A percentile compares a stretch with the other conserved stretches of the same genome.
These are phyloP conservation scores for Pseudonitzschia pungens DNA, from an alignment of 108 stramenopile species.

Conservation along the genomic window DNA sequence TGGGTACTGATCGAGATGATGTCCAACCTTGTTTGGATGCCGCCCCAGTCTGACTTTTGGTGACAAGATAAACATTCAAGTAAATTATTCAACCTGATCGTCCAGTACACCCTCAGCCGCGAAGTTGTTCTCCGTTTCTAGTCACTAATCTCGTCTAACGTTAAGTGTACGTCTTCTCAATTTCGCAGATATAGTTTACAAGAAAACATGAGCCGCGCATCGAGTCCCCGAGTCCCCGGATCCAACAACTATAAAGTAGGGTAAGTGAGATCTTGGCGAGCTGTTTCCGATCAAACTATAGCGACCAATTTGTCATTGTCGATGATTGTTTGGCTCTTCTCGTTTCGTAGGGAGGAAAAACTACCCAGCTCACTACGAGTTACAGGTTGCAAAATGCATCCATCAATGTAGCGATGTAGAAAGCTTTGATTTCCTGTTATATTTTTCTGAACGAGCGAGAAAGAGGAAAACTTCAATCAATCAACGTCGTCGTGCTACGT, in stretches of 20 bases:
- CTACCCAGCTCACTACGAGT: constrained; percentile 80
- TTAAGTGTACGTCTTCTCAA: no score
- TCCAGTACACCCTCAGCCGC: background rate
- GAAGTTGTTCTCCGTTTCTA: background rate
- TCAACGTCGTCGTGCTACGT: no score
- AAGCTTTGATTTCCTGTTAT: constrained; percentile 56
- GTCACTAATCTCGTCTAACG: no score
- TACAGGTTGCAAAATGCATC: constrained; percentile 20
- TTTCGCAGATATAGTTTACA: no score
- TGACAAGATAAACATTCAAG: constrained; percentile 73
- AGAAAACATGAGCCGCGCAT: no score
- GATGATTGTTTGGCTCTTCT: no score
- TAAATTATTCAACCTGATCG: constrained; percentile 73
- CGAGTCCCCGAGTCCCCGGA: no score
- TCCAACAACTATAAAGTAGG: no score
- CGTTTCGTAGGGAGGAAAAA: constrained; percentile 40
- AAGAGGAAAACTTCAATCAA: background rate
- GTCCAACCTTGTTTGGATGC: constrained; percentile 64
- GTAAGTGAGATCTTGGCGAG: no score
- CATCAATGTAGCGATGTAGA: constrained; percentile 60
- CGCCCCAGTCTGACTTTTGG: constrained; percentile 66
- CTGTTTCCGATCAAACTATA: no score
- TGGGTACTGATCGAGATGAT: constrained; percentile 43
- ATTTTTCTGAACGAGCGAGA: constrained; percentile 16
- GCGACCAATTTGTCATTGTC: no score